Evolutionary conservation across 1,284 basidiomycete species (phyloP), one percentile per base, ranked within the genome.

Genomic region (Boletus semigastroideus): DNA sequence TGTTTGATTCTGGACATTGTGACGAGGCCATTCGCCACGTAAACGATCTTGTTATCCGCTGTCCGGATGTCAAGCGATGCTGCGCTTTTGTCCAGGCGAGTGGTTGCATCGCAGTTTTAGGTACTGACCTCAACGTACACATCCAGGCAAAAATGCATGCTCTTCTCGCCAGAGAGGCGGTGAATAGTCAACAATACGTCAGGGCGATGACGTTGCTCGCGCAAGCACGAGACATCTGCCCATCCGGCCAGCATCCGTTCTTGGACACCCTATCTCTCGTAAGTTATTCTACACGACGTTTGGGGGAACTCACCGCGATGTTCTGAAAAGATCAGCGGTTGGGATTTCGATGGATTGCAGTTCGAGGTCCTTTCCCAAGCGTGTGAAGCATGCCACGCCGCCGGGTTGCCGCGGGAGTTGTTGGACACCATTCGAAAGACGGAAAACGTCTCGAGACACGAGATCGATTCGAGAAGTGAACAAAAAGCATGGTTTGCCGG

Each of bases 61-160:
- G 44, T 27, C 49, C 50, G 3, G 36, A 42, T 20, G 8, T 42
- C 6, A 19, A 42, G 25, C 34, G 16, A 25, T 25, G 38, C 16
- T 56, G 48, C 45, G 25, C 22, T 37, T 49, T 63, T 13, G 40
- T 63, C 41, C 50, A 40, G 61, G 63, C 9, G 49, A 48, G 53
- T 53, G 31, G 3, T 27, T 19, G 1, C 14, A 14, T 13, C 44
- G 6, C 17, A 31, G 1, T 40, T 16, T 43, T 14, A 0, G 11
- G 5, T 42, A 9, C 1, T 1, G 19, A 27, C 12, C 43, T 51
- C 16, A 54, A 2, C 25, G 5, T 20, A 31, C 16, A 11, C 10
- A 10, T 25, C 8, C 25, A 65, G 64, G 55, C 62, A 37, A 60
- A 43, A 43, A 58, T 66, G 51, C 40, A 51, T 42, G 4, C 42